phyloP scores from a whole-genome alignment of 352 stramenopile species.

The Phytophthora uliginosa region DNA sequence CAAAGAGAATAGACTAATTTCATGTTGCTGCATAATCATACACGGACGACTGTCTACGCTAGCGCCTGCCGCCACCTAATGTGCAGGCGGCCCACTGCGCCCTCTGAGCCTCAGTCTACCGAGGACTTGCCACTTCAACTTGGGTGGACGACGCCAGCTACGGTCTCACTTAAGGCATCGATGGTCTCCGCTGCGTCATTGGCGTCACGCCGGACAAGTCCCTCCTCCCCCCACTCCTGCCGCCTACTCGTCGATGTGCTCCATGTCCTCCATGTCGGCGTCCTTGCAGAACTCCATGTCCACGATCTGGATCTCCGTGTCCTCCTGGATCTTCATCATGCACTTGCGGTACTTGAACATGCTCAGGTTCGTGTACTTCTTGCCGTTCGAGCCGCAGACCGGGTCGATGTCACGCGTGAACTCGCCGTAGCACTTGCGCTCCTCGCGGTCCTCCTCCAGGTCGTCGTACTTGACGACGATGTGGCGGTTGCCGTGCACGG shows the following conservation, averaged over 20 bases:
- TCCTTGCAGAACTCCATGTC: conserved; percentile 60
- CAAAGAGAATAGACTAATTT: conserved; percentile 36
- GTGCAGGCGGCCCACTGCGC: conserved; percentile 12
- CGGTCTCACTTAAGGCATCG: conserved; percentile 8
- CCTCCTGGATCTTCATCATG: conserved; percentile 42
- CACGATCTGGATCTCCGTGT: conserved; percentile 39
- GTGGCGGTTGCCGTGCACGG: conserved; percentile 40
- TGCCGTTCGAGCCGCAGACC: conserved; percentile 69
- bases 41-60: conserved; percentile 29
- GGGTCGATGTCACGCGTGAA: conserved; percentile 63
- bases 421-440: conserved; percentile 44
- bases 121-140: conserved; percentile 23
- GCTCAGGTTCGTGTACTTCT: conserved; percentile 61
- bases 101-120: conserved; percentile 16
- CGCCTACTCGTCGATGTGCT: conserved; percentile 31
- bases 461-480: conserved; percentile 31
- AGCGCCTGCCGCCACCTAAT: conserved; percentile 19
- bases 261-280: conserved; percentile 43
- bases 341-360: conserved; percentile 72
- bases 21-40: conserved; percentile 43
- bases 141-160: conserved; percentile 4
- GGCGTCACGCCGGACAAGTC: conserved; percentile 12
- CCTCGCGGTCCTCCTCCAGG: conserved; percentile 31
- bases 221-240: conserved; percentile 3
- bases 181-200: conserved; percentile 1